Conservation (phyloP, 768 basidiomycete genomes). For the Naganishia onofrii region DNA sequence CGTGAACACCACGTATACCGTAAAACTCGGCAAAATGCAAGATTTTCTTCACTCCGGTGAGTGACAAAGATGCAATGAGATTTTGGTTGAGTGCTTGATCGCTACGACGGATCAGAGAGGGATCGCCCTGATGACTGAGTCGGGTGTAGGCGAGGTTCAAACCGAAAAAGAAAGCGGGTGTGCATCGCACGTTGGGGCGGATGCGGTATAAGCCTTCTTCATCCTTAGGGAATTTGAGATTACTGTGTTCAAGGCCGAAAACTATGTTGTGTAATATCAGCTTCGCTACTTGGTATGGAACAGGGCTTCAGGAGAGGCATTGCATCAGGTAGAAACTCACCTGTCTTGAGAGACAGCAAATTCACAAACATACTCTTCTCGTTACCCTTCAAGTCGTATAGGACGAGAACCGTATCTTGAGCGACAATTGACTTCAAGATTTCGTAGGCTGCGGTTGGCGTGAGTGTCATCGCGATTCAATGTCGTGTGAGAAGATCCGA, state of each 20-base stretch:
- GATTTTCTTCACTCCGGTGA: neutral
- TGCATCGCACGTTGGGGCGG: neutral
- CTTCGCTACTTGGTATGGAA: neutral
- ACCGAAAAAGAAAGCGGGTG: neutral
- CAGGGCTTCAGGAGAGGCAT: neutral
- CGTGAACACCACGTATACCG: neutral
- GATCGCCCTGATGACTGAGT: neutral
- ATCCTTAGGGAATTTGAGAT: neutral
- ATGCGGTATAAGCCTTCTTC: neutral
- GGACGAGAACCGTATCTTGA: neutral
- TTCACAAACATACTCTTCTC: neutral
- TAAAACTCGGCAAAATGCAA: neutral
- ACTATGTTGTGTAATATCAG: neutral
- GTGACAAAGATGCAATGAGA: neutral
- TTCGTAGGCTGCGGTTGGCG: neutral
- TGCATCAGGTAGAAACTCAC: neutral
- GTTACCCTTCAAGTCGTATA: neutral
- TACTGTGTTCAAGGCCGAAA: neutral
- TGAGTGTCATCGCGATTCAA: neutral
- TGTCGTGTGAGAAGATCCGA: no score
- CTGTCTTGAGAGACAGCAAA: neutral
- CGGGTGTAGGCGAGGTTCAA: neutral
- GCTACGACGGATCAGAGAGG: neutral
- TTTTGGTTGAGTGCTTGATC: neutral
- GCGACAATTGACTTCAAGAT: neutral